Evolutionary conservation across 768 basidiomycete genomes (phyloP), one percentile per base, ranked within the genome.

Genomic region (Brasilioporus rufonigricans): DNA sequence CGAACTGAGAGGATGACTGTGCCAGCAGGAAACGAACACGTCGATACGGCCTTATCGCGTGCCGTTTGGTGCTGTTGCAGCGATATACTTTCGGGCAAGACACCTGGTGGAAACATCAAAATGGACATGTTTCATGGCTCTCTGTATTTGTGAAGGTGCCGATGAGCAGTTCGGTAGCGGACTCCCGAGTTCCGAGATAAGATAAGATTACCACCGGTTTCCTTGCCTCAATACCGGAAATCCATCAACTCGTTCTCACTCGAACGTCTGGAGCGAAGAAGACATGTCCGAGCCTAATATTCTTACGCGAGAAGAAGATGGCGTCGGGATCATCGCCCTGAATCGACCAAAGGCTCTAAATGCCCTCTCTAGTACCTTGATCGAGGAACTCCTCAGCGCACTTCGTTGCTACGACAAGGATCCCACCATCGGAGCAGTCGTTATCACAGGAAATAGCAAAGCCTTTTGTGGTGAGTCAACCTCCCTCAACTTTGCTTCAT

Each of bases 331-430:
- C 63, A 85, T 95, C 62, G 90, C 86, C 36, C 76, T 96, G 61
- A 93, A 94, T 73, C 78, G 93, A 33, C 93, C 93, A 9, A 91
- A 89, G 62, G 85, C 85, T 10, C 74, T 94, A 55, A 97, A 96
- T 66, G 95, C 96, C 11, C 77, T 98, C 45, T 86, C 80, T 60
- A 77, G 82, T n/a, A 80, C 85, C 1, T 73, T 98, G 55, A 87
- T 97, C 67, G 71, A 75, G 9, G 91, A 93, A 70, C 77, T 98
- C 40, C 92, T 94, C 67, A 71, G 79, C 18, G 91, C 91, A 7
- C 72, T 96, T 32, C 75, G 69, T 32, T 77, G 79, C 35, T 83
- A 85, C 16, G 89, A 94, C 61, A 73, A 68, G 19, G 91, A 96
- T 68, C 78, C 82, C 23, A 67, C 75, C 2, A 76, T 95, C 52